phyloP scores from a whole-genome alignment of 2,329 filamentous ascomycete genomes.

The Grosmannia penicillata region DNA sequence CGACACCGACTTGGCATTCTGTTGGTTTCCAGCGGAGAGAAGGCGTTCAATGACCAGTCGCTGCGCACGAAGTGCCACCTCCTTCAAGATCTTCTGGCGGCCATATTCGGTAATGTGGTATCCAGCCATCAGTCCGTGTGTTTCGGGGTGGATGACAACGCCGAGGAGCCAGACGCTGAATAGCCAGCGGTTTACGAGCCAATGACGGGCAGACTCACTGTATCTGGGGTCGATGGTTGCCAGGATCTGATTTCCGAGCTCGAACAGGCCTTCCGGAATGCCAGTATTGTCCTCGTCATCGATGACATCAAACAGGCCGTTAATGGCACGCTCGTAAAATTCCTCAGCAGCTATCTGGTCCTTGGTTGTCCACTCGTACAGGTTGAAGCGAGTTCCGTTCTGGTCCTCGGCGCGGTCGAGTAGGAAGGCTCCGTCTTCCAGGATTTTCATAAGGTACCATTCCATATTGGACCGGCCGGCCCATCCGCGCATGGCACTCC shows the following conservation, averaged over 20 bases:
- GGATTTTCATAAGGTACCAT: constrained; percentile 85
- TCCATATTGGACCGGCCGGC: constrained; percentile 80
- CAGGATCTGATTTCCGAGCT: constrained; percentile 73
- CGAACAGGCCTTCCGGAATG: constrained; percentile 72
- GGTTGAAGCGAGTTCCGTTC: constrained; percentile 53
- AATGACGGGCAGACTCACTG: constrained; percentile 62
- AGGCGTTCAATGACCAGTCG: constrained; percentile 66
- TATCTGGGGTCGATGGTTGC: constrained; percentile 58
- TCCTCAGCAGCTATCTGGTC: constrained; percentile 72
- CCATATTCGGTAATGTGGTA: constrained; percentile 89
- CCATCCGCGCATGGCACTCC: constrained; percentile 79
- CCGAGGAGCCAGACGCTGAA: constrained; percentile 78
- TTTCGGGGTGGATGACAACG: constrained; percentile 81
- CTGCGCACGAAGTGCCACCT: constrained; percentile 68
- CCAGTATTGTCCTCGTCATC: constrained; percentile 73
- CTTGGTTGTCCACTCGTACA: constrained; percentile 59
- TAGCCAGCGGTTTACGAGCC: constrained; percentile 82
- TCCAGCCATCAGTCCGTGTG: constrained; percentile 61
- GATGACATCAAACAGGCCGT: constrained; percentile 70
- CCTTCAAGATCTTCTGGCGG: constrained; percentile 64
- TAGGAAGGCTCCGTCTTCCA: constrained; percentile 84
- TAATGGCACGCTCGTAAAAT: constrained; percentile 73
- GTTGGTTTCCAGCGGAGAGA: constrained; percentile 2
- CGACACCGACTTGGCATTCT: constrained; percentile 30
- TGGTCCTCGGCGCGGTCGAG: constrained; percentile 75